Evolutionary conservation across 2,329 filamentous ascomycete genomes (phyloP).

Genomic region (Triangularia setosa): DNA sequence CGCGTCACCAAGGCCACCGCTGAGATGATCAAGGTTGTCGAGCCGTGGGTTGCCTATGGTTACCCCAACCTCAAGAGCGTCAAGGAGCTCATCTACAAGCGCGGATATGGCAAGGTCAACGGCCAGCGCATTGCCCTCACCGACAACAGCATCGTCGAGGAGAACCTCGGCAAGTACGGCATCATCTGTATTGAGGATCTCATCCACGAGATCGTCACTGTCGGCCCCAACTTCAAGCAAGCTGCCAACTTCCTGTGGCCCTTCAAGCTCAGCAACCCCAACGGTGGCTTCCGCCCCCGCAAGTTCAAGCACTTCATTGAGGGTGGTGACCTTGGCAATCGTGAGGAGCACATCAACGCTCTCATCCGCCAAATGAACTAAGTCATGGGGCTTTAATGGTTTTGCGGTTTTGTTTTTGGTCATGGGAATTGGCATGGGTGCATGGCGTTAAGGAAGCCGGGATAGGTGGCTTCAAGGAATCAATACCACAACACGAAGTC

Average conservation of each 20-base stretch:
- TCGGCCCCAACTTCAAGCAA: conserved; percentile 99
- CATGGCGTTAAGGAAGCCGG: conserved; percentile 35
- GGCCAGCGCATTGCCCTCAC: conserved; percentile 96
- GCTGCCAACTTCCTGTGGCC: conserved; percentile 99
- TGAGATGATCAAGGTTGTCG: conserved; percentile 97
- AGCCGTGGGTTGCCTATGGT: conserved; percentile 98
- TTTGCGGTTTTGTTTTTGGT: conserved; percentile 29
- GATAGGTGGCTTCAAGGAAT: conserved; percentile 30
- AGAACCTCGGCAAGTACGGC: conserved; percentile 94
- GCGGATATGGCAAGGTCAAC: conserved; percentile 97
- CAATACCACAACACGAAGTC: conserved; percentile 28
- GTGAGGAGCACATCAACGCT: conserved; percentile 95
- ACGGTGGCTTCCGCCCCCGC: conserved; percentile 87
- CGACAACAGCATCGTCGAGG: conserved; percentile 97
- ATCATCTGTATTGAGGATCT: conserved; percentile 99
- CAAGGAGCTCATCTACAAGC: conserved; percentile 99
- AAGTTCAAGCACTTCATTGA: conserved; percentile 99
- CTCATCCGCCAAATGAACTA: conserved; percentile 99
- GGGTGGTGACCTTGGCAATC: conserved; percentile 97
- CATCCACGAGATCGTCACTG: conserved; percentile 98
- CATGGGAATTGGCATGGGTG: conserved; percentile 30
- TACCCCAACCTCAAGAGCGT: conserved; percentile 99
- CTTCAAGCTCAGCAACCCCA: conserved; percentile 99
- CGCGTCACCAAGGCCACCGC: conserved; percentile 94
- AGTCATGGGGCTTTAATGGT: conserved; percentile 26